Conservation (phyloP, 2,329 filamentous ascomycete genomes). For the Fusarium cyanostomum region DNA sequence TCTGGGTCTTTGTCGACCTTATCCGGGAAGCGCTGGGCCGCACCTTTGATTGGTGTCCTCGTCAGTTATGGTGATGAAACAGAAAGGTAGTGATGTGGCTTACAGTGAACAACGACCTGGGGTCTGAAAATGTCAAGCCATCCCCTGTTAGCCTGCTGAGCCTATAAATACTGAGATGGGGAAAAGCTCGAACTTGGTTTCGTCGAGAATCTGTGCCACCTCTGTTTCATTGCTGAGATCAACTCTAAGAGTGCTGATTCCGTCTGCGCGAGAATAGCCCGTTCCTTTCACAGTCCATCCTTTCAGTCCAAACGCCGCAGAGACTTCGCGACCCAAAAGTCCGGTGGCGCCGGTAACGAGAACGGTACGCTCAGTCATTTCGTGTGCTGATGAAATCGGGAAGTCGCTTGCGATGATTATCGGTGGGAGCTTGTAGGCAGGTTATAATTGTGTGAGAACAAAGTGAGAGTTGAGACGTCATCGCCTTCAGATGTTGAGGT, state of each 20-base stretch:
- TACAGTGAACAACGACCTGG: conserved; percentile 83
- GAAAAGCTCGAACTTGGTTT: conserved; percentile 57
- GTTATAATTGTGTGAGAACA: not conserved
- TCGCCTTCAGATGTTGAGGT: conserved; percentile 15
- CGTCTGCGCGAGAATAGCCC: conserved; percentile 77
- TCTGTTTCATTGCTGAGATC: conserved; percentile 59
- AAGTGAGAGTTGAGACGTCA: conserved; percentile 26
- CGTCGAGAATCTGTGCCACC: conserved; percentile 61
- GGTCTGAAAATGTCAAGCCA: conserved; percentile 61
- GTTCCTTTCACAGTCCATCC: conserved; percentile 77
- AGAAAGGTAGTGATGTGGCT: conserved; percentile 40
- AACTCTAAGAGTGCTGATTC: conserved; percentile 71
- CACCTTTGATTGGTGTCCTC: conserved; percentile 62
- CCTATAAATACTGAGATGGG: not conserved
- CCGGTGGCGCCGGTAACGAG: conserved; percentile 88
- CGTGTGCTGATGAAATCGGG: not conserved
- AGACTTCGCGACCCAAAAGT: conserved; percentile 81
- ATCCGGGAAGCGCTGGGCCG: conserved; percentile 88
- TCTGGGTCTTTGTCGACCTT: conserved; percentile 83
- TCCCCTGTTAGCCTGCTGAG: conserved; percentile 6
- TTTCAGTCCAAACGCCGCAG: conserved; percentile 70
- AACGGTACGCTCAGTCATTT: conserved; percentile 57
- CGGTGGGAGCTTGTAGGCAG: not conserved
- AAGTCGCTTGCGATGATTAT: not conserved
- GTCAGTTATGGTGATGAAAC: conserved; percentile 24